Conservation (phyloP, 108 stramenopile genomes). For the Fragilaria crotonensis region DNA sequence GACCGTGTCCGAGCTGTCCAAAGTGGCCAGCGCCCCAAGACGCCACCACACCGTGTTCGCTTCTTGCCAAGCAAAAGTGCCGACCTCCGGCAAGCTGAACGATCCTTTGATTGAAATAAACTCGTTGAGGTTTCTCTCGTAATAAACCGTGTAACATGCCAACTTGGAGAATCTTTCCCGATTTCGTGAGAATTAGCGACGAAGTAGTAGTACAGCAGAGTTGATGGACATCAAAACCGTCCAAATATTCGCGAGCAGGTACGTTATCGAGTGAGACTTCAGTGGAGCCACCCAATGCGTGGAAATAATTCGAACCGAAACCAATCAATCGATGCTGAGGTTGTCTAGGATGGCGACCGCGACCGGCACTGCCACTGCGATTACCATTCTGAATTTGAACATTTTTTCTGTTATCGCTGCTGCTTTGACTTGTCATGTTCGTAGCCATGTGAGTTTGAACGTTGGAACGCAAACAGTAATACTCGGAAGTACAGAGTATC, state of each 20-base stretch:
- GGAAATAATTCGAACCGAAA: neutral
- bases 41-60: constrained; percentile 56
- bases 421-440: too few relatives aligned
- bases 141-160: constrained; percentile 27
- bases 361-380: too few relatives aligned
- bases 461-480: too few relatives aligned
- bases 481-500: too few relatives aligned
- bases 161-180: constrained; percentile 20
- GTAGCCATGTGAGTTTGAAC: too few relatives aligned
- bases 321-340: too few relatives aligned
- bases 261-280: neutral
- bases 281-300: neutral
- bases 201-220: constrained; percentile 12
- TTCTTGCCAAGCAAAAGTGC: constrained; percentile 36
- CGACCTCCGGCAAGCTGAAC: constrained; percentile 45
- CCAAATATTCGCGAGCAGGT: too few relatives aligned
- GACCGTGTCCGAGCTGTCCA: constrained; percentile 75
- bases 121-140: constrained; percentile 8
- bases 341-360: too few relatives aligned
- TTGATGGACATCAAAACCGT: too few relatives aligned
- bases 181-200: constrained; percentile 19
- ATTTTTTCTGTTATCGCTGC: too few relatives aligned
- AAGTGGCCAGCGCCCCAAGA: constrained; percentile 86
- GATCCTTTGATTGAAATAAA: too few relatives aligned
- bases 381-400: too few relatives aligned